phyloP scores from a whole-genome alignment of 2,329 filamentous ascomycete genomes.

The Sclerotiophoma versabilis region DNA sequence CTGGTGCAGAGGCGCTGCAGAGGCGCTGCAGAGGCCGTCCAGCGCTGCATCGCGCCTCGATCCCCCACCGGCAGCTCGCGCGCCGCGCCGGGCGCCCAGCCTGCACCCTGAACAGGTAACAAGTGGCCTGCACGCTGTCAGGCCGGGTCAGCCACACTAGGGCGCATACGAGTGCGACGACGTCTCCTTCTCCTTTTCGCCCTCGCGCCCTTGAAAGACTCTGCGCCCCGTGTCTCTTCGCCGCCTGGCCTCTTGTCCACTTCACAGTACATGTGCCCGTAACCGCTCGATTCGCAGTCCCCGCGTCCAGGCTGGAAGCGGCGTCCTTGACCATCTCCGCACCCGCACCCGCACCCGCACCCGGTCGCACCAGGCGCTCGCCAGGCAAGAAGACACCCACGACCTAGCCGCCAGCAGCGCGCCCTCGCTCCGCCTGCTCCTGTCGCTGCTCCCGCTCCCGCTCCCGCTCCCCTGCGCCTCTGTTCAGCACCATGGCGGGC shows the following conservation, averaged over 20 bases:
- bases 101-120: slow-evolving; percentile 7
- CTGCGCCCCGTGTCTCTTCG: slow-evolving; percentile 1
- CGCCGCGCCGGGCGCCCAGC: not conserved
- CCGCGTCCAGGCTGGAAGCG: not conserved
- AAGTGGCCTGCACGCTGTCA: not conserved
- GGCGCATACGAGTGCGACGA: slow-evolving; percentile 16
- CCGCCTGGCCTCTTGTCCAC: not conserved
- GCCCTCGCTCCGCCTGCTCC: slow-evolving; percentile 15
- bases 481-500: slow-evolving; percentile 68
- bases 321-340: slow-evolving; percentile 15
- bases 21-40: too few species aligned
- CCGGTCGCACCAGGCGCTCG: slow-evolving; percentile 2
- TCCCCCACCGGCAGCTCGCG: slow-evolving; percentile 16
- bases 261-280: slow-evolving; percentile 3
- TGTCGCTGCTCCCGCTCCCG: too few species aligned
- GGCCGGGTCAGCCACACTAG: slow-evolving; percentile 24
- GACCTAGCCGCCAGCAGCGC: slow-evolving; percentile 12
- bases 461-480: too few species aligned
- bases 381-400: slow-evolving; percentile 18
- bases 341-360: not conserved
- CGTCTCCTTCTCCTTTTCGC: slow-evolving; percentile 23
- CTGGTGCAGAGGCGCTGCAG: not conserved
- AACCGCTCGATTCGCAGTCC: not conserved
- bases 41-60: not conserved
- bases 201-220: slow-evolving; percentile 9